These are phyloP conservation scores for Corylus avellana DNA, from an alignment of 306 rosid species.

Conservation along the genomic window DNA sequence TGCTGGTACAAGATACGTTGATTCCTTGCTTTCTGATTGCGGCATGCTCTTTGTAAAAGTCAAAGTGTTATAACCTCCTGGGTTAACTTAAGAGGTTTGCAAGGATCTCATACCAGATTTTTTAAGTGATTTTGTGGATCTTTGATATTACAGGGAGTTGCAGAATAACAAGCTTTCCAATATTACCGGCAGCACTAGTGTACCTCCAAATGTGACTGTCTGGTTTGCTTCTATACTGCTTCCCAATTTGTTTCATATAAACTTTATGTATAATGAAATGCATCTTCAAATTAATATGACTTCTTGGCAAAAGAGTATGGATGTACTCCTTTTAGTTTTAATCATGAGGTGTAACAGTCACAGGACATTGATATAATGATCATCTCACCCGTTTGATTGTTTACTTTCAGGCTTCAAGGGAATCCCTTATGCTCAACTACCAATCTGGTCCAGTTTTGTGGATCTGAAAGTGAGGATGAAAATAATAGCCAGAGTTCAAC, in stretches of 20 bases:
- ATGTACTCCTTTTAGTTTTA: neutral
- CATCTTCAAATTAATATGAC: neutral
- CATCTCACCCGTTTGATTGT: neutral
- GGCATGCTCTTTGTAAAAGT: neutral
- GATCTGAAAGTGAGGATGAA: constrained; percentile 36
- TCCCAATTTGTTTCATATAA: constrained; percentile 13
- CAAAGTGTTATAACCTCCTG: neutral
- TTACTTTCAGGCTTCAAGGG: constrained; percentile 75
- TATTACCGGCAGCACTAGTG: constrained; percentile 52
- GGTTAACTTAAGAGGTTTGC: neutral
- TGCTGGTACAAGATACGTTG: constrained; percentile 3
- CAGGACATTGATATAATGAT: neutral
- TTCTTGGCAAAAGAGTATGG: neutral
- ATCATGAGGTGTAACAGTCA: neutral
- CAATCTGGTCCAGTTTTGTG: constrained; percentile 53
- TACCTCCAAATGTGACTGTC: constrained; percentile 74
- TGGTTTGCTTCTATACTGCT: constrained; percentile 53
- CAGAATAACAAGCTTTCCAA: constrained; percentile 59
- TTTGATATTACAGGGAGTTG: constrained; percentile 65
- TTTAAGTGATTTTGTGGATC: constrained; percentile 30
- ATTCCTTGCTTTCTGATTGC: neutral
- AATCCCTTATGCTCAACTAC: constrained; percentile 70
- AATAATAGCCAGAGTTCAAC: constrained; percentile 23
- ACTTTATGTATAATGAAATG: neutral
- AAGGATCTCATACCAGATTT: neutral